Percentiles rank a stretch among this genome's conserved stretches.
Conservation (phyloP, 2,329 filamentous ascomycete genomes). For the Plenodomus lindquistii region DNA sequence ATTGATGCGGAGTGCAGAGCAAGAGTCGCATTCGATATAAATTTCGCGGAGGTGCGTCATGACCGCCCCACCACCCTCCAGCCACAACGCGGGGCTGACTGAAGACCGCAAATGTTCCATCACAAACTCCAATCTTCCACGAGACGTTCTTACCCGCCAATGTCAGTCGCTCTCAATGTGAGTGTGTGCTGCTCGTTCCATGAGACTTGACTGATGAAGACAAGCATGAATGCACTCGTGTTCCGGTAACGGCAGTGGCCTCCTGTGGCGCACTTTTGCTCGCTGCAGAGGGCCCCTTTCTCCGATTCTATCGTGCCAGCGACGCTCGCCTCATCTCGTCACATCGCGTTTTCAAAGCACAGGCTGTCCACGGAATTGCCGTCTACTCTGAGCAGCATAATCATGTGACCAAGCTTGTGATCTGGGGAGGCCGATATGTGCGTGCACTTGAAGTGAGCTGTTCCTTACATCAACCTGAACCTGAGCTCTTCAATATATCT, state of each 20-base stretch:
- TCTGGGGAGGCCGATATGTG: conserved; percentile 52
- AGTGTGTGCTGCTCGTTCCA: conserved; percentile 12
- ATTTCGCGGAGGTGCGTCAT: conserved; percentile 22
- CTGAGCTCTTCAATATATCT: conserved; percentile 17
- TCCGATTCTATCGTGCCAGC: conserved; percentile 44
- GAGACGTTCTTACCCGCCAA: conserved; percentile 27
- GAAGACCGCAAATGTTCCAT: conserved; percentile 35
- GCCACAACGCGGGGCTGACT: conserved; percentile 36
- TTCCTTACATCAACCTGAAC: conserved; percentile 25
- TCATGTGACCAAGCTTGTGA: conserved; percentile 30
- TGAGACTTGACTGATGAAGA: conserved; percentile 15
- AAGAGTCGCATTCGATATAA: conserved; percentile 13
- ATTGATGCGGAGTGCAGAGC: neutral
- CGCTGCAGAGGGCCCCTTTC: conserved; percentile 49
- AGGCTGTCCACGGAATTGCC: conserved; percentile 75
- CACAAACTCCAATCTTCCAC: conserved; percentile 21
- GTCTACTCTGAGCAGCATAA: conserved; percentile 38
- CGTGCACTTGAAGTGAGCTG: conserved; percentile 44
- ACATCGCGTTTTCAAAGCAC: conserved; percentile 64
- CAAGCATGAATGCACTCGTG: conserved; percentile 45
- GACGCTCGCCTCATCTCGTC: conserved; percentile 28
- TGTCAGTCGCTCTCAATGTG: conserved; percentile 41
- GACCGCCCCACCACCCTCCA: conserved; percentile 24
- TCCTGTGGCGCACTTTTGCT: conserved; percentile 44
- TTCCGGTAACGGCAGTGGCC: conserved; percentile 52